phyloP scores from a whole-genome alignment of 108 stramenopile genomes.

The Skeletonema potamos region DNA sequence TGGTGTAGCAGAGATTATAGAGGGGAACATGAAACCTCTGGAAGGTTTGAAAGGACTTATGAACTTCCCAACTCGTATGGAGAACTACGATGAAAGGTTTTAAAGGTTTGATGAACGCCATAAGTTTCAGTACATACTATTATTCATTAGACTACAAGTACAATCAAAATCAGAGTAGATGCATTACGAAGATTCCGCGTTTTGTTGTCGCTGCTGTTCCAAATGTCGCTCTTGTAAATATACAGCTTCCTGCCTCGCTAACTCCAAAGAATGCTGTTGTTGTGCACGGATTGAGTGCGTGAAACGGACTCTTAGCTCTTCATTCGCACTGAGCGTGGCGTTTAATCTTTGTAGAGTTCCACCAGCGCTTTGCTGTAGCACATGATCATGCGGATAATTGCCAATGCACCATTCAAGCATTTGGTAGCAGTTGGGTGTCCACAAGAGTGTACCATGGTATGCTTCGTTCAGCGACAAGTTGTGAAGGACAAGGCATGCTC shows the following conservation, averaged over 20 bases:
- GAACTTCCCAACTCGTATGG: slow-evolving; percentile 93
- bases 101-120: neutral
- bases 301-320: slow-evolving; percentile 40
- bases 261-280: slow-evolving; percentile 38
- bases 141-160: neutral
- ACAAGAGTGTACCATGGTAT: slow-evolving; percentile 77
- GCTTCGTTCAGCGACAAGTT: slow-evolving; percentile 82
- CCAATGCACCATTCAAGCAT: slow-evolving; percentile 87
- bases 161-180: neutral
- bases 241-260: slow-evolving; percentile 37
- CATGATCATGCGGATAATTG: slow-evolving; percentile 83
- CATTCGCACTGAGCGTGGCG: slow-evolving; percentile 45
- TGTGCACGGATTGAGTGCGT: slow-evolving; percentile 40
- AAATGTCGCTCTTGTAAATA: slow-evolving; percentile 24
- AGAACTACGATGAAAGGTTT: slow-evolving; percentile 83
- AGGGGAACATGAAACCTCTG: slow-evolving; percentile 83
- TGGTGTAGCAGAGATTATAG: slow-evolving; percentile 90
- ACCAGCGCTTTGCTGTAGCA: slow-evolving; percentile 81
- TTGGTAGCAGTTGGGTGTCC: slow-evolving; percentile 84
- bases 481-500: slow-evolving; percentile 92
- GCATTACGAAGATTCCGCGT: neutral
- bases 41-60: slow-evolving; percentile 91
- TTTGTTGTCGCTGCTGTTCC: slow-evolving; percentile 16
- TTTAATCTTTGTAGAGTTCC: slow-evolving; percentile 82
- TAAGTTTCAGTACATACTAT: slow-evolving; percentile 4